Percentiles rank a stretch among this genome's conserved stretches.
Conservation (phyloP, 2,329 filamentous ascomycete genomes). For the Colletotrichum shisoi region DNA sequence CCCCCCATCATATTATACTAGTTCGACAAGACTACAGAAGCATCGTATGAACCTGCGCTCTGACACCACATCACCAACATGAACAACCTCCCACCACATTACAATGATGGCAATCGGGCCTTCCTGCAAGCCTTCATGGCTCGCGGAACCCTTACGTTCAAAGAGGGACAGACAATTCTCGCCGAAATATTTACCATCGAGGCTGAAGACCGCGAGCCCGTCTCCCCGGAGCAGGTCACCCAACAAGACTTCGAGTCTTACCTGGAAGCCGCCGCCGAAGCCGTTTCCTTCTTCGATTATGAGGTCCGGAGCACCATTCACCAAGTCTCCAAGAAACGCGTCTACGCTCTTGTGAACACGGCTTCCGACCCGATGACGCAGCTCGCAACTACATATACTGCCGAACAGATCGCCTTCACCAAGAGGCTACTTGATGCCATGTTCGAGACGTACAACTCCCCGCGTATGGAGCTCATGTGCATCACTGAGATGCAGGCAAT, state of each 20-base stretch:
- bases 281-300: constrained; percentile 81
- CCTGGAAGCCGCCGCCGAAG: constrained; percentile 73
- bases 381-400: constrained; percentile 78
- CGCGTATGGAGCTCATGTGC: constrained; percentile 82
- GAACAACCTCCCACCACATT: constrained; percentile 47
- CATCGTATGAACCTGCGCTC: background rate
- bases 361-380: constrained; percentile 86
- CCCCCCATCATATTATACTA: background rate
- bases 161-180: constrained; percentile 75
- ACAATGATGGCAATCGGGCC: constrained; percentile 76
- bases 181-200: constrained; percentile 75
- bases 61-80: constrained; percentile 16
- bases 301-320: constrained; percentile 81
- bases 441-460: constrained; percentile 88
- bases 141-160: constrained; percentile 77
- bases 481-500: constrained; percentile 81
- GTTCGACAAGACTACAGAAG: background rate
- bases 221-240: constrained; percentile 70
- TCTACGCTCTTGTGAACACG: constrained; percentile 88
- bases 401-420: constrained; percentile 89
- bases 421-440: constrained; percentile 88
- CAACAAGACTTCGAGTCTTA: constrained; percentile 72
- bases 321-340: constrained; percentile 70
- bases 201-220: constrained; percentile 47
- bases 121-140: constrained; percentile 90